Conservation (phyloP, 2,329 filamentous ascomycete species). For the Fusarium buxicola region DNA sequence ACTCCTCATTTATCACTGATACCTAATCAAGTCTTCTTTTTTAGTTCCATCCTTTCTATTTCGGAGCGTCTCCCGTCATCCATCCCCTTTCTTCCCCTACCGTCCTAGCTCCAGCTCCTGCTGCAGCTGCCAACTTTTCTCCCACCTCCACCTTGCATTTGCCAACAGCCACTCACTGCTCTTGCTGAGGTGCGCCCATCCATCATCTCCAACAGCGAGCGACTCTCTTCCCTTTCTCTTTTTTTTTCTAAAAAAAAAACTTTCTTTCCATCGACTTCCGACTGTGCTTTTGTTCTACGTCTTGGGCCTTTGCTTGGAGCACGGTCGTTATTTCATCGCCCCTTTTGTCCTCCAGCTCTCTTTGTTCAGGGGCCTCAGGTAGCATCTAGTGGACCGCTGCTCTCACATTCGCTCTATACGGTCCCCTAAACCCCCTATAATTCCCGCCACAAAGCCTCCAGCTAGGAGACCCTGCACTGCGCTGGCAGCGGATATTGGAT, state of each 20-base stretch:
- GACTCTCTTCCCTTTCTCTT: not conserved
- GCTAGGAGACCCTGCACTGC: not conserved
- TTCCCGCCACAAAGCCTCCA: constrained; percentile 13
- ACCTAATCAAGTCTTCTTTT: constrained; percentile 17
- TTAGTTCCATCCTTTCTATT: constrained; percentile 32
- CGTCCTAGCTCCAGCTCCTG: not conserved
- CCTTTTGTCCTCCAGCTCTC: not conserved
- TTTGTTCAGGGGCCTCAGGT: constrained; percentile 6
- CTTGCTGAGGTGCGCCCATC: constrained; percentile 11
- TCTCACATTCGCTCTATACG: not conserved
- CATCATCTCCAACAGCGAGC: constrained; percentile 6
- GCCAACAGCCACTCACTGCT: constrained; percentile 33
- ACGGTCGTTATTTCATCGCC: not conserved
- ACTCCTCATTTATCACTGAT: constrained; percentile 1
- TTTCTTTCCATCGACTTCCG: not conserved
- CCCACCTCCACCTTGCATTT: constrained; percentile 12
- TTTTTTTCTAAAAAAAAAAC: too few species aligned
- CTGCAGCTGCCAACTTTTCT: constrained; percentile 25
- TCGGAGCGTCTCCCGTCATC: constrained; percentile 22
- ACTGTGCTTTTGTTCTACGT: not conserved
- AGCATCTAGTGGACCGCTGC: not conserved
- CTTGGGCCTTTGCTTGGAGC: not conserved
- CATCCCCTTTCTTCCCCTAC: constrained; percentile 10
- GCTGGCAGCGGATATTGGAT: not conserved
- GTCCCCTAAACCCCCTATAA: constrained; percentile 23